Evolutionary conservation across 805 yeast genomes (phyloP).

Genomic region (Starmerella vitae): DNA sequence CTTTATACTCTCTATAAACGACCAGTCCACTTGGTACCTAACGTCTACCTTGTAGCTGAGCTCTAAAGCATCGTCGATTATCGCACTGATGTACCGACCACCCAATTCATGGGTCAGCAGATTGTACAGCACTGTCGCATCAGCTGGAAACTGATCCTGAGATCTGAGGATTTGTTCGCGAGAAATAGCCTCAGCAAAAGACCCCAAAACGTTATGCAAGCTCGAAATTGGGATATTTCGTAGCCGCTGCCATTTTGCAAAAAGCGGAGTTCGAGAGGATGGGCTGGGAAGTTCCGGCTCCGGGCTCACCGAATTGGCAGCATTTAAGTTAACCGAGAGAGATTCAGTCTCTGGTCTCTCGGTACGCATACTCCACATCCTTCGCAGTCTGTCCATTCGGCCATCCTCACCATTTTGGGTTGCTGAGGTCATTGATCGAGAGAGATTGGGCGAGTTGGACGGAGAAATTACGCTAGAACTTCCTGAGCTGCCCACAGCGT

Average conservation of each 20-base stretch:
- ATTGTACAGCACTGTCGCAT: constrained; percentile 53
- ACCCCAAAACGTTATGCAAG: constrained; percentile 49
- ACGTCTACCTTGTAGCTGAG: constrained; percentile 25
- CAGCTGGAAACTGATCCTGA: constrained; percentile 37
- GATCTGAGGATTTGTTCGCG: constrained; percentile 47
- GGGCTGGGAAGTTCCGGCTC: not conserved
- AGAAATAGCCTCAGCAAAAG: constrained; percentile 64
- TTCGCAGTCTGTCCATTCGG: constrained; percentile 25
- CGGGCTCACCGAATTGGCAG: not conserved
- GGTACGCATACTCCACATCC: not conserved
- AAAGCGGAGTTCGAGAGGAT: not conserved
- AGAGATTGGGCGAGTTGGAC: not conserved
- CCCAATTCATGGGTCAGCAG: constrained; percentile 58
- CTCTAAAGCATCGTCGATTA: constrained; percentile 49
- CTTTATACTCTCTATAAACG: constrained; percentile 38
- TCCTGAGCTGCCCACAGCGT: not conserved
- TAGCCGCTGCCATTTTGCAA: not conserved
- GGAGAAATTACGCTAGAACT: too few relatives aligned
- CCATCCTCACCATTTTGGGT: constrained; percentile 20
- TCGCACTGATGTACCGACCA: constrained; percentile 57
- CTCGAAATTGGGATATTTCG: constrained; percentile 2
- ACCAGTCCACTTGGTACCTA: constrained; percentile 31
- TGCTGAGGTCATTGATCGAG: not conserved
- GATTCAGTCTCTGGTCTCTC: not conserved
- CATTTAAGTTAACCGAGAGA: not conserved